Evolutionary conservation across 139 green algal species (phyloP), one percentile per base, ranked within the genome.

Genomic region (Choricystis sp.): DNA sequence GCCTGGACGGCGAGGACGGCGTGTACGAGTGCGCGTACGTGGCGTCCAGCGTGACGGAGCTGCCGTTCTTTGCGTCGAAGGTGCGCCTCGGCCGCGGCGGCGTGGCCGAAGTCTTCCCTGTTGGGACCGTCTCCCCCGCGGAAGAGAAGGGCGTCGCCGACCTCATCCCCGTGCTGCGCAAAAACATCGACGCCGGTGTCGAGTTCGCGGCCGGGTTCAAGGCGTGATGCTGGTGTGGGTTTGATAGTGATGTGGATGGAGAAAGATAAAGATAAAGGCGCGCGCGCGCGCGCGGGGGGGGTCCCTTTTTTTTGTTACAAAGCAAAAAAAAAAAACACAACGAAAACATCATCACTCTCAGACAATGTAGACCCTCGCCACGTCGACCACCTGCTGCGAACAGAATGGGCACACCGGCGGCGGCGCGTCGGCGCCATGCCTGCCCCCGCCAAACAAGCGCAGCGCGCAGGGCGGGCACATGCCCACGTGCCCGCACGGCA

Each of bases 11-110:
- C 30, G 77, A 88, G 65, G 31, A 64, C 1, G 74, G 77, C 27
- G 74, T 98, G 26, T 63, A 84, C 3, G 89, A 96, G 73, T 95
- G 83, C 64, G 74, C 84, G 2, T 94, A 85, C 58, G 80, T 92
- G 49, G 76, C 77, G 26, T 80, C 63, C 26, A 57, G 66, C 65
- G 28, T 86, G 19, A 25, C 72, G 31, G 72, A 75, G 21, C 63
- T 83, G 40, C 72, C 80, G 23, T 92, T 81, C 75, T 92, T 93
- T 72, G 74, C 83, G n/a, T 84, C 67, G 49, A 65, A 52, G n/a
- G 72, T 96, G 57, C 64, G 74, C 28, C 74, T 97, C 22, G 89
- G 87, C 2, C 70, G 62, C 0, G 63, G 70, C 23, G 90, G 90
- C 29, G 74, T 94, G 19, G 84, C 89, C 25, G 82, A 91, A 63